These are phyloP conservation scores for Macrolepiota dolichaula DNA, from an alignment of 768 basidiomycete genomes.

Conservation along the genomic window DNA sequence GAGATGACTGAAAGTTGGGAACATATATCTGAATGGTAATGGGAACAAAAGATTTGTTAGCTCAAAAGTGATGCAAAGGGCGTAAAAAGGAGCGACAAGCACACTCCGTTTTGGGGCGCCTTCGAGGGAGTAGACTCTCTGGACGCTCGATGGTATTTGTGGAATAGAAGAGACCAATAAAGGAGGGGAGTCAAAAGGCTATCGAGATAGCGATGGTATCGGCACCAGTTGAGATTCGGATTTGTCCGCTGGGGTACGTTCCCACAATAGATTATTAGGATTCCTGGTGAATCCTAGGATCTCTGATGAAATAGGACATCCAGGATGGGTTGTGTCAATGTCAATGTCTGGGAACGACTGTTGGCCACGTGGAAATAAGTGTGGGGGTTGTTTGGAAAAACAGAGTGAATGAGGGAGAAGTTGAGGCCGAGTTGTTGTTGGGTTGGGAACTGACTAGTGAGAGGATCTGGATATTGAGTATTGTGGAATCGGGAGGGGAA, in stretches of 20 bases:
- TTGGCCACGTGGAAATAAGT: conserved; percentile 23
- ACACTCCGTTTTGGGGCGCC: conserved; percentile 15
- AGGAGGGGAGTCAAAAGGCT: conserved; percentile 25
- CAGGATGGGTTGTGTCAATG: conserved; percentile 14
- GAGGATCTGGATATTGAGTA: conserved; percentile 30
- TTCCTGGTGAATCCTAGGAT: conserved; percentile 22
- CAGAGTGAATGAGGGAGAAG: background rate
- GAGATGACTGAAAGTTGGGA: background rate
- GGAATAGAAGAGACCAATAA: conserved; percentile 16
- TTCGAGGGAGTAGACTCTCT: conserved; percentile 15
- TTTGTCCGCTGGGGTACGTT: conserved; percentile 11
- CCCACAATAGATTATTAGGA: conserved; percentile 1
- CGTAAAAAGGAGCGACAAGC: background rate
- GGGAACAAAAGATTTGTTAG: background rate
- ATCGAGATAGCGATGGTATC: conserved; percentile 22
- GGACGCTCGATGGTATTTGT: conserved; percentile 18
- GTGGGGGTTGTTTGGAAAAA: background rate
- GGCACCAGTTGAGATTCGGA: conserved; percentile 17
- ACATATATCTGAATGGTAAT: background rate
- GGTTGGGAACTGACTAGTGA: conserved; percentile 4
- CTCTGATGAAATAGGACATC: conserved; percentile 19
- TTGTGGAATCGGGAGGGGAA: conserved; percentile 13
- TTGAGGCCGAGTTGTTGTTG: conserved; percentile 10
- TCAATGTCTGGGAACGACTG: conserved; percentile 1
- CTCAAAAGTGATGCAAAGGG: background rate